A percentile compares a stretch with the other conserved stretches of the same genome.
Evolutionary conservation across 768 basidiomycete species (phyloP).

Genomic region (Solioccasus polychromus): DNA sequence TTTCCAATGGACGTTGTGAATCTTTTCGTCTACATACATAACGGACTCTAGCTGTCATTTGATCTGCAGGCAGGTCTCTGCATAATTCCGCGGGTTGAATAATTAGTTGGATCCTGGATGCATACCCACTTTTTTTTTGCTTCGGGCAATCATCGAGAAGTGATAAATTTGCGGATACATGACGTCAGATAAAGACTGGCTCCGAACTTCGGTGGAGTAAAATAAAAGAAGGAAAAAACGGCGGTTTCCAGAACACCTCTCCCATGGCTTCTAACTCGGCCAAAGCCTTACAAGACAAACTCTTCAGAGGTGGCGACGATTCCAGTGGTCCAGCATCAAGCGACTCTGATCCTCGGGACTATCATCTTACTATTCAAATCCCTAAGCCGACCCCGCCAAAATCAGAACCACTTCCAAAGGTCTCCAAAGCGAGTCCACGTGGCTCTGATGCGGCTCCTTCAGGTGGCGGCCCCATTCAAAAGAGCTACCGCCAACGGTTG

Average conservation of each 20-base stretch:
- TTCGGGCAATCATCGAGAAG: slow-evolving; percentile 1
- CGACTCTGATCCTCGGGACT: slow-evolving; percentile 29
- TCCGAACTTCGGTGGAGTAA: background rate
- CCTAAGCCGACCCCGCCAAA: slow-evolving; percentile 45
- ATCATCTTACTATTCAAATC: slow-evolving; percentile 65
- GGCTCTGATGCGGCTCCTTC: slow-evolving; percentile 1
- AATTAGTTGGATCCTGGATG: slow-evolving; percentile 18
- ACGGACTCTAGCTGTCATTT: slow-evolving; percentile 17
- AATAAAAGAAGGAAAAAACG: slow-evolving; percentile 11
- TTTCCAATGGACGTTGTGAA: slow-evolving; percentile 9
- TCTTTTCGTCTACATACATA: slow-evolving; percentile 11
- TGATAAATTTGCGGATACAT: slow-evolving; percentile 5
- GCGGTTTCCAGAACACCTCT: slow-evolving; percentile 2
- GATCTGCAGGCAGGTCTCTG: slow-evolving; percentile 34
- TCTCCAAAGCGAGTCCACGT: slow-evolving; percentile 36
- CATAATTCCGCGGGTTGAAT: slow-evolving; percentile 12
- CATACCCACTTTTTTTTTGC: slow-evolving; percentile 21
- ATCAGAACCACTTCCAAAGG: slow-evolving; percentile 42
- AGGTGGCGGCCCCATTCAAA: slow-evolving; percentile 19
- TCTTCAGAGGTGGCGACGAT: slow-evolving; percentile 51
- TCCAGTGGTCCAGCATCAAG: slow-evolving; percentile 15
- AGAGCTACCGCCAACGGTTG: slow-evolving; percentile 61
- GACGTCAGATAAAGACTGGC: slow-evolving; percentile 21
- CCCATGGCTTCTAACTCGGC: slow-evolving; percentile 44
- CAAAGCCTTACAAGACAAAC: slow-evolving; percentile 70